A percentile compares a stretch with the other conserved stretches of the same genome.
These are phyloP conservation scores for Neonectria sp. DNA, from an alignment of 2,329 filamentous ascomycete genomes.

Conservation along the genomic window DNA sequence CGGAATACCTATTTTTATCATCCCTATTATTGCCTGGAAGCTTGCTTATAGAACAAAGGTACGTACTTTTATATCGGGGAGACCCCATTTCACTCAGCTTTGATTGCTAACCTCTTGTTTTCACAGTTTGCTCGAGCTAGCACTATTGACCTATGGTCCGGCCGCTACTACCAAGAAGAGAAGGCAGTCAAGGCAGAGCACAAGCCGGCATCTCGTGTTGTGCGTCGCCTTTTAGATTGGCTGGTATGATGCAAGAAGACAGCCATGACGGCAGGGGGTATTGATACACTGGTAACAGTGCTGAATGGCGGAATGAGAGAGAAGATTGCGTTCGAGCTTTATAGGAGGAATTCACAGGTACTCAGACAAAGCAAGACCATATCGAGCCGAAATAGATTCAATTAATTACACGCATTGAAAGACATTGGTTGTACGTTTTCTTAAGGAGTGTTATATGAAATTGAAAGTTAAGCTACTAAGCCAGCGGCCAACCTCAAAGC, in stretches of 20 bases:
- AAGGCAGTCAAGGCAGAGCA: conserved; percentile 8
- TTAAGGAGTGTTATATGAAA: too few relatives aligned
- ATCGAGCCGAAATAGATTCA: too few relatives aligned
- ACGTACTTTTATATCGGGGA: neutral
- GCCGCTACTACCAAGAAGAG: conserved; percentile 32
- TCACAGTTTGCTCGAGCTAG: conserved; percentile 53
- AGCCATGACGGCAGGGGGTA: neutral
- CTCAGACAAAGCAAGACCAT: too few relatives aligned
- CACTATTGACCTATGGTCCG: conserved; percentile 66
- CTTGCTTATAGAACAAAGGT: conserved; percentile 46
- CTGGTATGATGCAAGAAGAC: neutral
- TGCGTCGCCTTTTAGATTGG: neutral
- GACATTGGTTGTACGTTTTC: too few relatives aligned
- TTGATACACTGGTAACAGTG: neutral
- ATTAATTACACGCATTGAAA: too few relatives aligned
- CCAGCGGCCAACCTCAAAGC: too few relatives aligned
- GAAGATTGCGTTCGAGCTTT: neutral
- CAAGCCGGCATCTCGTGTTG: neutral
- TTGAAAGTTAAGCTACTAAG: too few relatives aligned
- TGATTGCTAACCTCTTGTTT: neutral
- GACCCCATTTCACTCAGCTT: too few relatives aligned
- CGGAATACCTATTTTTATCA: conserved; percentile 73
- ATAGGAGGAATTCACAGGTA: neutral
- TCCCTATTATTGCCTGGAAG: conserved; percentile 75
- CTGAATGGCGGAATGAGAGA: neutral